Conservation (phyloP, 352 stramenopile genomes). For the Phytophthora chlamydospora region DNA sequence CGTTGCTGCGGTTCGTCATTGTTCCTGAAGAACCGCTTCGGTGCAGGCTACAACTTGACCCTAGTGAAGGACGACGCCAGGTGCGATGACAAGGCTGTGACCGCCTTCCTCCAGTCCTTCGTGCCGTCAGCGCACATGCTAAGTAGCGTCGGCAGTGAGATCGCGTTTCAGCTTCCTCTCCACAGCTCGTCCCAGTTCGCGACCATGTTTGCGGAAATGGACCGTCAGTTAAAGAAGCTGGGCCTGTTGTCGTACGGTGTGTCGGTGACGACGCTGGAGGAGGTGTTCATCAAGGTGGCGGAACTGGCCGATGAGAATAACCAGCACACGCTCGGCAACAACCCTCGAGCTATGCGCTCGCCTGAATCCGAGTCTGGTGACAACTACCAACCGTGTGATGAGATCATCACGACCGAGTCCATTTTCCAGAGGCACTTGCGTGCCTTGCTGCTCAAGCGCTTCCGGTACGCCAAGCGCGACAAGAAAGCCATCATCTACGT, state of each 20-base stretch:
- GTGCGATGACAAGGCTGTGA: conserved; percentile 29
- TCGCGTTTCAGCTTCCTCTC: conserved; percentile 68
- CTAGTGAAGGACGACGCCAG: conserved; percentile 52
- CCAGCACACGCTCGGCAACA: conserved; percentile 39
- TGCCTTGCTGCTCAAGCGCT: conserved; percentile 57
- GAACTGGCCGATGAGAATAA: conserved; percentile 42
- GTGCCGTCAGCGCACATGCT: conserved; percentile 47
- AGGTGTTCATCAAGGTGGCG: conserved; percentile 80
- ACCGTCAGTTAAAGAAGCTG: conserved; percentile 41
- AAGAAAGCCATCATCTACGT: conserved; percentile 53
- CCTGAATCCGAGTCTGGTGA: not conserved
- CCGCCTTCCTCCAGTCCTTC: conserved; percentile 29
- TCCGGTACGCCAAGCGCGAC: conserved; percentile 53
- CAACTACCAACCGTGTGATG: conserved; percentile 17
- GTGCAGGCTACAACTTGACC: conserved; percentile 68
- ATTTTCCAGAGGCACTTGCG: conserved; percentile 38
- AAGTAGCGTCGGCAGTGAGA: conserved; percentile 76
- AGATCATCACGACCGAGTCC: conserved; percentile 11
- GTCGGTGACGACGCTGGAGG: conserved; percentile 84
- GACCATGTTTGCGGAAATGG: conserved; percentile 61
- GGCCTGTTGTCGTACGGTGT: conserved; percentile 52
- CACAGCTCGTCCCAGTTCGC: conserved; percentile 49
- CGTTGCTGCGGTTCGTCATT: conserved; percentile 72
- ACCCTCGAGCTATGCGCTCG: not conserved
- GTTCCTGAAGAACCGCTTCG: conserved; percentile 77